Evolutionary conservation across 108 stramenopile species (phyloP).

Genomic region (Skeletonema marinoi): DNA sequence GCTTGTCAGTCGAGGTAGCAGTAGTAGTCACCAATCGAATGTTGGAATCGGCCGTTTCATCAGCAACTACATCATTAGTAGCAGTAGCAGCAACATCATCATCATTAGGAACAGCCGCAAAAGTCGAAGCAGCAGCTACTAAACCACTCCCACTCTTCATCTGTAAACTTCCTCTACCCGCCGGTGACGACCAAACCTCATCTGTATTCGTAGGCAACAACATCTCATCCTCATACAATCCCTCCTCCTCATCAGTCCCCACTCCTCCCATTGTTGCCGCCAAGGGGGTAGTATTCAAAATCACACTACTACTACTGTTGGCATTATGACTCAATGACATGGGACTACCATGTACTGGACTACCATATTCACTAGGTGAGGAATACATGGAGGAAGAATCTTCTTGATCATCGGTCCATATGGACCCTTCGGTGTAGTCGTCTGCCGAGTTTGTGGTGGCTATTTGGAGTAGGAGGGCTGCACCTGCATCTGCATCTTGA

Average conservation of each 20-base stretch:
- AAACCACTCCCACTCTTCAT: background rate
- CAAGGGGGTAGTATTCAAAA: background rate
- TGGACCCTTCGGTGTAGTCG: background rate
- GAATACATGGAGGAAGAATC: background rate
- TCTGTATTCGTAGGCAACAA: background rate
- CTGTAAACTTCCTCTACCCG: background rate
- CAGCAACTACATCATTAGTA: background rate
- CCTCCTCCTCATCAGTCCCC: background rate
- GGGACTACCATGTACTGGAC: background rate
- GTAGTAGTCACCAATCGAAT: background rate
- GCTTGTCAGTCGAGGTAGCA: too few relatives aligned
- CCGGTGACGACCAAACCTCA: background rate
- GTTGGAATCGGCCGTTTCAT: background rate
- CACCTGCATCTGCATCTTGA: background rate
- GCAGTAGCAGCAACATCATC: background rate
- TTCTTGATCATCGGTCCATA: background rate
- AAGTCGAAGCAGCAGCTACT: background rate
- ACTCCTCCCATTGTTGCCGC: background rate
- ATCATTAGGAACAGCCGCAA: background rate
- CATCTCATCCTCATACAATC: background rate
- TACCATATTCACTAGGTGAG: background rate
- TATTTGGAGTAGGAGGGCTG: background rate
- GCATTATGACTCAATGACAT: background rate
- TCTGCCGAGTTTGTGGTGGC: background rate
- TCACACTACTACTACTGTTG: too few relatives aligned